Conservation (phyloP, 768 basidiomycete species). For the Xerocomus brunneocitrinus region DNA sequence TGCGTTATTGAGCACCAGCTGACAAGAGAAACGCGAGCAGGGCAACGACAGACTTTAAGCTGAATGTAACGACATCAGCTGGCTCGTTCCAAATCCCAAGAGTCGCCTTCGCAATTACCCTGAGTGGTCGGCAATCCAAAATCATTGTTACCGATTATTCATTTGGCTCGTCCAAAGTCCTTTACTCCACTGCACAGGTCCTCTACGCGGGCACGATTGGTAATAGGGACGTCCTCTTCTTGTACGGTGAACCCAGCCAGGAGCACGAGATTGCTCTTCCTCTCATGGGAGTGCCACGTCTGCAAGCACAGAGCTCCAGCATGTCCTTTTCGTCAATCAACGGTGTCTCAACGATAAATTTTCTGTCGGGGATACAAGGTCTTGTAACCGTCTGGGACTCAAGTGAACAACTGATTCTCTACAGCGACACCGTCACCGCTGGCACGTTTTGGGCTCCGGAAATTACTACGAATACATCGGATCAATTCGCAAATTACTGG, state of each 20-base stretch:
- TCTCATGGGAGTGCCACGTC: slow-evolving; percentile 45
- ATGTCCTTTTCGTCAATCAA: slow-evolving; percentile 25
- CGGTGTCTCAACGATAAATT: slow-evolving; percentile 42
- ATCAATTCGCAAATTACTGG: slow-evolving; percentile 60
- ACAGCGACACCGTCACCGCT: slow-evolving; percentile 59
- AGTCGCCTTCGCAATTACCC: slow-evolving; percentile 47
- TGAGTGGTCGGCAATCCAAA: slow-evolving; percentile 70
- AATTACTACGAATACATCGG: slow-evolving; percentile 37
- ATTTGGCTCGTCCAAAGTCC: slow-evolving; percentile 58
- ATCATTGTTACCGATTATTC: slow-evolving; percentile 67
- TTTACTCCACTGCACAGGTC: slow-evolving; percentile 72
- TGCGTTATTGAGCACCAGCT: neutral
- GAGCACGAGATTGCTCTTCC: slow-evolving; percentile 50
- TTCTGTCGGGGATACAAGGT: slow-evolving; percentile 54
- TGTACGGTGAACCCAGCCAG: slow-evolving; percentile 53
- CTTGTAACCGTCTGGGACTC: slow-evolving; percentile 65
- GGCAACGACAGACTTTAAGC: slow-evolving; percentile 46
- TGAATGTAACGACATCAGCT: slow-evolving; percentile 52
- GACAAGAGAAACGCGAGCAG: neutral
- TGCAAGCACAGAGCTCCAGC: slow-evolving; percentile 21
- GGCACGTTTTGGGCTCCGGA: slow-evolving; percentile 76
- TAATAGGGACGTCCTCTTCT: slow-evolving; percentile 56
- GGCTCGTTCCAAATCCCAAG: slow-evolving; percentile 56
- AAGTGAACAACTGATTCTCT: slow-evolving; percentile 61
- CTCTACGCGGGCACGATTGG: slow-evolving; percentile 64